phyloP scores from a whole-genome alignment of 768 basidiomycete species.

The Rhodotorula taiwanensis region DNA sequence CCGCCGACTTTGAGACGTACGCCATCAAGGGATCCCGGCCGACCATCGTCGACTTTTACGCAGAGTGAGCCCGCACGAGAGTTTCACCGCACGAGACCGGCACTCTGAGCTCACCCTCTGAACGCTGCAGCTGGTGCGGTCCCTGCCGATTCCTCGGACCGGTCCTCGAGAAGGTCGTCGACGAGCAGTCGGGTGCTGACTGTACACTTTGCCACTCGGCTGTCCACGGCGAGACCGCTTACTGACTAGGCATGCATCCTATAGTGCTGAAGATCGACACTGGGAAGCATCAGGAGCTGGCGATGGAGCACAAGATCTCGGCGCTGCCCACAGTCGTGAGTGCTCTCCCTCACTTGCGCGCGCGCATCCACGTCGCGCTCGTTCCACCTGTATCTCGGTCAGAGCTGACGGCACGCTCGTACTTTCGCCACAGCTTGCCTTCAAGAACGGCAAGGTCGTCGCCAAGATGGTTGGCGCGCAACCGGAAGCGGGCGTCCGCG shows the following conservation, averaged over 20 bases:
- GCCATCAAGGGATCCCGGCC: slow-evolving; percentile 15
- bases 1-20: slow-evolving; percentile 13
- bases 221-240: too few relatives aligned
- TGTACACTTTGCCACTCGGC: not conserved
- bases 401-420: not conserved
- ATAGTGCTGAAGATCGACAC: slow-evolving; percentile 35
- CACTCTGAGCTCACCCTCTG: not conserved
- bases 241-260: too few relatives aligned
- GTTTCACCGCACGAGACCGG: too few relatives aligned
- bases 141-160: slow-evolving; percentile 23
- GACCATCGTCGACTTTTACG: slow-evolving; percentile 31
- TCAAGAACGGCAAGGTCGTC: slow-evolving; percentile 26
- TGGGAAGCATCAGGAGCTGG: slow-evolving; percentile 22
- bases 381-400: too few relatives aligned
- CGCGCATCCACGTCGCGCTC: not conserved
- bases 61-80: slow-evolving; percentile 13
- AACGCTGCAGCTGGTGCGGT: slow-evolving; percentile 18
- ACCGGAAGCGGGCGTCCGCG: slow-evolving; percentile 11
- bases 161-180: slow-evolving; percentile 23
- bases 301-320: slow-evolving; percentile 23
- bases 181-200: slow-evolving; percentile 9
- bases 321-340: slow-evolving; percentile 25
- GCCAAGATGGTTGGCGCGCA: slow-evolving; percentile 27
- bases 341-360: not conserved
- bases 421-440: slow-evolving; percentile 14